Evolutionary conservation across 352 stramenopile species (phyloP).

Genomic region (Phytophthora hibernalis): DNA sequence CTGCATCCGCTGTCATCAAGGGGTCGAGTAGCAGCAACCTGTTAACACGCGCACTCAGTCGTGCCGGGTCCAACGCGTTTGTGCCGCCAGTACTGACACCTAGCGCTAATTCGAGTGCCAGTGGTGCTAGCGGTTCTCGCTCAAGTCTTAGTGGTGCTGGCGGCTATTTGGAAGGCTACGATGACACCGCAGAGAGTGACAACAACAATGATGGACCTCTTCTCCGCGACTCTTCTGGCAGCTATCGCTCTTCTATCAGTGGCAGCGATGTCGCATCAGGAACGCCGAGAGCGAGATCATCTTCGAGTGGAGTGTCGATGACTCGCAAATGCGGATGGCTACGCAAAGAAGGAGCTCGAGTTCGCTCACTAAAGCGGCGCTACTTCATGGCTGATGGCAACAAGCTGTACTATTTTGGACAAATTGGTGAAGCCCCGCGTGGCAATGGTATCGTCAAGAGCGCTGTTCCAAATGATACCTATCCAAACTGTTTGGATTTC

Average conservation of each 20-base stretch:
- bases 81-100: conserved; percentile 19
- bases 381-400: conserved; percentile 77
- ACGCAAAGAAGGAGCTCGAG: conserved; percentile 75
- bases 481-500: conserved; percentile 78
- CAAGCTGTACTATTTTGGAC: conserved; percentile 67
- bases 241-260: conserved; percentile 4
- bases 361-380: conserved; percentile 80
- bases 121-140: conserved; percentile 4
- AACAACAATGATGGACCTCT: conserved; percentile 21
- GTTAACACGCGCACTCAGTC: conserved; percentile 41
- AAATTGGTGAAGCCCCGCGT: conserved; percentile 59
- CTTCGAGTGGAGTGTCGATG: conserved; percentile 6
- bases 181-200: conserved; percentile 24
- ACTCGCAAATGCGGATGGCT: conserved; percentile 76
- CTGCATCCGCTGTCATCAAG: conserved; percentile 8
- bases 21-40: conserved; percentile 30
- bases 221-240: conserved; percentile 21
- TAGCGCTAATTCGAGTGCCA: conserved; percentile 21
- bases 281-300: conserved; percentile 18
- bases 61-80: conserved; percentile 36
- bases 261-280: conserved; percentile 7
- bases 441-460: conserved; percentile 63
- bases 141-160: conserved; percentile 32
- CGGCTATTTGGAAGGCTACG: conserved; percentile 35
- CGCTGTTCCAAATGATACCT: conserved; percentile 50